Percentiles rank a stretch among this genome's conserved stretches.
Conservation (phyloP, 495 filamentous ascomycete genomes). For the Penicillium atrosanguineum region DNA sequence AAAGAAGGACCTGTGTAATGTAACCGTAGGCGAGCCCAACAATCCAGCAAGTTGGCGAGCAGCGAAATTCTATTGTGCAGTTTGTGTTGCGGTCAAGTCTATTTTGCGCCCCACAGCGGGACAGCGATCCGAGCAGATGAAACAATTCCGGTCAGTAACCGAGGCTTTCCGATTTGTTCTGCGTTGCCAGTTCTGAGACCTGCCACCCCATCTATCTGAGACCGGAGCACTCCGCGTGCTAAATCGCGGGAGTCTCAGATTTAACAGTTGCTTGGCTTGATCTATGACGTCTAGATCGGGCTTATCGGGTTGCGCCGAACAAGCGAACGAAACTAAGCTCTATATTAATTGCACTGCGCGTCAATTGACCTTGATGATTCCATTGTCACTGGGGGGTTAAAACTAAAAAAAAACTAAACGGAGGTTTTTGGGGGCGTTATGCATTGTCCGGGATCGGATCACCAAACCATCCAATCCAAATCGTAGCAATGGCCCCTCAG, state of each 20-base stretch:
- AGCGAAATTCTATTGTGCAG: neutral
- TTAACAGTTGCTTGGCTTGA: conserved; percentile 14
- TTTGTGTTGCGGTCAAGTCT: conserved; percentile 8
- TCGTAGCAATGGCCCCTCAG: neutral
- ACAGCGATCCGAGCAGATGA: conserved; percentile 26
- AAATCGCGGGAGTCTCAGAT: conserved; percentile 25
- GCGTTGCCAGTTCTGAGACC: conserved; percentile 1
- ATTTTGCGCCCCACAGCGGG: conserved; percentile 27
- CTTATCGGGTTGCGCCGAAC: neutral
- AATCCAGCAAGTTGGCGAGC: neutral
- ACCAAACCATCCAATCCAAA: neutral
- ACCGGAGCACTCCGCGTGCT: conserved; percentile 22
- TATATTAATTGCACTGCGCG: neutral
- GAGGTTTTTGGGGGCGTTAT: too few species aligned
- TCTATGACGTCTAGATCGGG: conserved; percentile 12
- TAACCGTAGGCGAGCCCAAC: neutral
- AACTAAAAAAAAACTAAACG: too few species aligned
- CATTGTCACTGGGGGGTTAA: too few species aligned
- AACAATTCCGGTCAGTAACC: conserved; percentile 21
- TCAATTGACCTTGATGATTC: neutral
- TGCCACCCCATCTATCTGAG: conserved; percentile 20
- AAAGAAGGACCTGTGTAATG: neutral
- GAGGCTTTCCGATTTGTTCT: conserved; percentile 32
- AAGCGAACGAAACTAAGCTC: neutral
- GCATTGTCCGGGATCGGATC: too few species aligned